These are phyloP conservation scores for Paxillus involutus DNA, from an alignment of 768 basidiomycete genomes.

Conservation along the genomic window DNA sequence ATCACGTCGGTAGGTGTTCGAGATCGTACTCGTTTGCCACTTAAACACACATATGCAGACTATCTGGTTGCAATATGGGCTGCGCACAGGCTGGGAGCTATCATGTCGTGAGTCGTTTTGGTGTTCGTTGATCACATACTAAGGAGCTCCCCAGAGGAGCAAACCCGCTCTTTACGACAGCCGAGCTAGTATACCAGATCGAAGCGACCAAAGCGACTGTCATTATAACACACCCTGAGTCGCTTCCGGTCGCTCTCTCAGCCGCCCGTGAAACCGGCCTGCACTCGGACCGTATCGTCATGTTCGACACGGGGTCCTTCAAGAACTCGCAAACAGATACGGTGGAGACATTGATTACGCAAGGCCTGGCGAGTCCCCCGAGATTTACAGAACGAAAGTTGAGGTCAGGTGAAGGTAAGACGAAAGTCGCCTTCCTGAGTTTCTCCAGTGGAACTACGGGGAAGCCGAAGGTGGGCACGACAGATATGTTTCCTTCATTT, in stretches of 20 bases:
- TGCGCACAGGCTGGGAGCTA: conserved; percentile 47
- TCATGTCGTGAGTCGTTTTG: conserved; percentile 46
- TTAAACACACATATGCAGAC: conserved; percentile 29
- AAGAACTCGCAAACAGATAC: conserved; percentile 23
- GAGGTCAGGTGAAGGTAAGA: conserved; percentile 55
- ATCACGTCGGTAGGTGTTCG: conserved; percentile 50
- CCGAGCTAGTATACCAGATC: conserved; percentile 56
- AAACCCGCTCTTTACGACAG: conserved; percentile 54
- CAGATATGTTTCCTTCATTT: not conserved
- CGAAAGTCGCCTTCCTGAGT: conserved; percentile 62
- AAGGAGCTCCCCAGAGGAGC: conserved; percentile 40
- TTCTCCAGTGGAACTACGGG: conserved; percentile 75
- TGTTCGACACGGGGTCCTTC: conserved; percentile 31
- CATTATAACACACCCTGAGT: conserved; percentile 45
- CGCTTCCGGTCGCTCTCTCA: conserved; percentile 38
- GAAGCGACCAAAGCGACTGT: conserved; percentile 42
- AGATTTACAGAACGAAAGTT: conserved; percentile 49
- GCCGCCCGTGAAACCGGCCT: conserved; percentile 45
- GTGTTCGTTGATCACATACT: not conserved
- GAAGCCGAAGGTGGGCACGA: conserved; percentile 51
- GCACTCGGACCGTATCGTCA: conserved; percentile 39
- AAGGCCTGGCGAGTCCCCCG: conserved; percentile 39
- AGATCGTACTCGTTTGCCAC: not conserved
- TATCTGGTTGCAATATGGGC: conserved; percentile 54
- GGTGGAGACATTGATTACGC: conserved; percentile 43